These are phyloP conservation scores for Rutstroemia sp. DNA, from an alignment of 2,329 filamentous ascomycete genomes.

Conservation along the genomic window DNA sequence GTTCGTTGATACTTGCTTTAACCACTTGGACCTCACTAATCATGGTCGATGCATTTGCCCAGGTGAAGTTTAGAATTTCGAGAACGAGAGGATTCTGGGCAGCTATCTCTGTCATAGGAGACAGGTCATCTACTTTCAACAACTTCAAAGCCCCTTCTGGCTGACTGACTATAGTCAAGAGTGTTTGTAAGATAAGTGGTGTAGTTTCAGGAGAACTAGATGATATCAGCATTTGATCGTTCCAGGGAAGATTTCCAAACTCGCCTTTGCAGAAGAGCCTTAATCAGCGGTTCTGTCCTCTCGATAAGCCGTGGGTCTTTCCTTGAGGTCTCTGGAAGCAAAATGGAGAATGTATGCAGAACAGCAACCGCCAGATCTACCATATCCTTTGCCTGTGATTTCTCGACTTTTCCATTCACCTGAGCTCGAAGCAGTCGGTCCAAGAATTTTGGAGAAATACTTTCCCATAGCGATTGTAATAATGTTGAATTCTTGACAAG, in stretches of 20 bases:
- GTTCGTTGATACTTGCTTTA: conserved; percentile 39
- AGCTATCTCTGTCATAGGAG: conserved; percentile 49
- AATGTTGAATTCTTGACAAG: conserved; percentile 40
- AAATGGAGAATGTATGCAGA: conserved; percentile 51
- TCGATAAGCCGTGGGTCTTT: conserved; percentile 41
- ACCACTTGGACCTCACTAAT: conserved; percentile 25
- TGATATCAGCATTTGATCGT: conserved; percentile 9
- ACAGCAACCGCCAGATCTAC: conserved; percentile 55
- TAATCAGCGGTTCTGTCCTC: conserved; percentile 46
- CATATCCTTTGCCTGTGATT: conserved; percentile 48
- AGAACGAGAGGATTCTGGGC: conserved; percentile 45
- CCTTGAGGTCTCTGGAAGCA: conserved; percentile 44
- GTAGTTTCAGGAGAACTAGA: conserved; percentile 46
- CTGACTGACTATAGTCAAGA: conserved; percentile 47
- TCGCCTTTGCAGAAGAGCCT: conserved; percentile 47
- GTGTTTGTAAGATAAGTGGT: conserved; percentile 46
- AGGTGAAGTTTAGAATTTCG: conserved; percentile 49
- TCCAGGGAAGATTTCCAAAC: conserved; percentile 9
- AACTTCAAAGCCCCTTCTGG: conserved; percentile 43
- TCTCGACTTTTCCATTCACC: conserved; percentile 30
- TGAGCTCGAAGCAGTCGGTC: conserved; percentile 54
- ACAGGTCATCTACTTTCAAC: conserved; percentile 42
- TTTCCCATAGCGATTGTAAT: conserved; percentile 48
- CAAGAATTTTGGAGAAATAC: conserved; percentile 55
- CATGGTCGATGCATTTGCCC: conserved; percentile 41